phyloP scores from a whole-genome alignment of 129 eudicot genomes.

The Dittrichia graveolens region DNA sequence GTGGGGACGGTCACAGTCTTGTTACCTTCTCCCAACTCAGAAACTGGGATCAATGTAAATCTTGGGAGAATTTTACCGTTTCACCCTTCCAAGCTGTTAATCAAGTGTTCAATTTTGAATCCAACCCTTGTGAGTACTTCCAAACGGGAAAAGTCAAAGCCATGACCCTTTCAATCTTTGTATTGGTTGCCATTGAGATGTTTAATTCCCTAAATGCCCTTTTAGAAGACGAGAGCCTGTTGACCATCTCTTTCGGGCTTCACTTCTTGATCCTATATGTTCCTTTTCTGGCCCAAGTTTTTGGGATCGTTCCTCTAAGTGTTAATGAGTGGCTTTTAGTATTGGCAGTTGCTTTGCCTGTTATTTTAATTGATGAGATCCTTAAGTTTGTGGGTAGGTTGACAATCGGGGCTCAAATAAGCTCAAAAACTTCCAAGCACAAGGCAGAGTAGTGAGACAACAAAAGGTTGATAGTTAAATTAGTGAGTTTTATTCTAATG shows the following conservation, averaged over 20 bases:
- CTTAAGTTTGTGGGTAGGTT: slow-evolving; percentile 77
- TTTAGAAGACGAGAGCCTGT: slow-evolving; percentile 71
- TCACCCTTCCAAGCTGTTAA: slow-evolving; percentile 61
- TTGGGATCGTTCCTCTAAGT: slow-evolving; percentile 75
- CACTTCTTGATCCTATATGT: slow-evolving; percentile 79
- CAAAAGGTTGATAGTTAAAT: no score
- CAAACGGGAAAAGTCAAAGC: slow-evolving; percentile 69
- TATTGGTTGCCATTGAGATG: slow-evolving; percentile 81
- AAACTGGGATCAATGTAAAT: slow-evolving; percentile 67
- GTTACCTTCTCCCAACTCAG: slow-evolving; percentile 66
- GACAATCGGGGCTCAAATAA: slow-evolving; percentile 30
- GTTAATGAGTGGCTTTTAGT: slow-evolving; percentile 78
- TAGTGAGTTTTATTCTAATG: slow-evolving; percentile 10
- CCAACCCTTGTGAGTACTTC: slow-evolving; percentile 78
- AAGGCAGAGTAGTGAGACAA: slow-evolving; percentile 42
- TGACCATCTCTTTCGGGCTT: slow-evolving; percentile 67
- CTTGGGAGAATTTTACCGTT: slow-evolving; percentile 67
- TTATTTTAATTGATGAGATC: slow-evolving; percentile 80
- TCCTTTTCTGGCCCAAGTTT: slow-evolving; percentile 74
- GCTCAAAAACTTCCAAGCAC: slow-evolving; percentile 27
- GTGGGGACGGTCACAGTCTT: slow-evolving; percentile 64
- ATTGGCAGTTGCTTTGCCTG: slow-evolving; percentile 71
- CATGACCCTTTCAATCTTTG: slow-evolving; percentile 73
- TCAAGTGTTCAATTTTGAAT: slow-evolving; percentile 42
- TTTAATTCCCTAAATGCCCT: no score